phyloP scores from a whole-genome alignment of 345 rosid species.

The Gossypium sturtianum region DNA sequence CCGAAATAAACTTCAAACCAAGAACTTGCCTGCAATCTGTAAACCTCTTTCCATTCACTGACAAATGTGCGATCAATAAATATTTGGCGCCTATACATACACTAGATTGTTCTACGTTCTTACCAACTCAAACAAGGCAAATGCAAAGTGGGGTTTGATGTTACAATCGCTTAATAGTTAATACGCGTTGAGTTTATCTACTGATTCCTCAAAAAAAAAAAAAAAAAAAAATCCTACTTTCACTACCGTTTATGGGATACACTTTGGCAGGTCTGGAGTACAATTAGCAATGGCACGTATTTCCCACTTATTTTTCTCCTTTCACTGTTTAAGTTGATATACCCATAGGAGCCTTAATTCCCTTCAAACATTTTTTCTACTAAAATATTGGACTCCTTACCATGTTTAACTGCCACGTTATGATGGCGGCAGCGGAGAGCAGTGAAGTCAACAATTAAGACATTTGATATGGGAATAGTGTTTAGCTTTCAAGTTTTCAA shows the following conservation, averaged over 20 bases:
- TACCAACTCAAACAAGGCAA: slow-evolving; percentile 3
- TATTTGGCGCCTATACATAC: background rate
- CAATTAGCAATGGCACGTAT: slow-evolving; percentile 17
- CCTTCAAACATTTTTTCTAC: background rate
- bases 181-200: background rate
- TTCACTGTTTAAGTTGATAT: background rate
- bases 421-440: background rate
- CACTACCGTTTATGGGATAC: slow-evolving; percentile 11
- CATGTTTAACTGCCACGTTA: slow-evolving; percentile 13
- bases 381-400: background rate
- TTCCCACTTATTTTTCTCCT: slow-evolving; percentile 10
- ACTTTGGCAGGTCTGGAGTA: background rate
- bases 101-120: slow-evolving; percentile 6
- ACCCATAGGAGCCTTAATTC: background rate
- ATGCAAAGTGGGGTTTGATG: slow-evolving; percentile 5
- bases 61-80: background rate
- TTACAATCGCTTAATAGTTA: background rate
- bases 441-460: background rate
- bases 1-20: too few species aligned
- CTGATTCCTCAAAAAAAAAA: background rate
- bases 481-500: background rate
- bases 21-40: too few species aligned
- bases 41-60: background rate
- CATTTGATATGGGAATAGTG: background rate
- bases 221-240: background rate